These are phyloP conservation scores for Neocallimastix lanati DNA, from an alignment of 192 early-diverging fungal species.

Conservation along the genomic window DNA sequence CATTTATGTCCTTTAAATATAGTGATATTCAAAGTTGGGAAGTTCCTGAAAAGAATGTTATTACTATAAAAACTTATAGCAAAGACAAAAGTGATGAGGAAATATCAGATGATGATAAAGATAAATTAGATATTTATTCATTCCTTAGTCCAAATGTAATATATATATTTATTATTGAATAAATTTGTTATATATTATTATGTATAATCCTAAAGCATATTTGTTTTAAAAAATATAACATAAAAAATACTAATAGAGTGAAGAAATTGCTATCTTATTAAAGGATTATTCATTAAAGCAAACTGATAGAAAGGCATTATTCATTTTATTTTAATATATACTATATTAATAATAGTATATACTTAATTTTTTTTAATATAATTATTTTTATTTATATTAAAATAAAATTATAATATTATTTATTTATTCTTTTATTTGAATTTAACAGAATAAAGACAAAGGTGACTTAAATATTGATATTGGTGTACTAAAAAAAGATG, in stretches of 20 bases:
- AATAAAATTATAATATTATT: too few species aligned
- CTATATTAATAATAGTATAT: too few species aligned
- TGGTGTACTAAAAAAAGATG: background rate
- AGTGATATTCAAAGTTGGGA: background rate
- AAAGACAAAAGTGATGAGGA: background rate
- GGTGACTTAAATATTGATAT: background rate
- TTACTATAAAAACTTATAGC: background rate
- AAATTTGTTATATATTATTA: too few species aligned
- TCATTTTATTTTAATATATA: too few species aligned
- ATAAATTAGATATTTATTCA: background rate
- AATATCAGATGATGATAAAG: background rate
- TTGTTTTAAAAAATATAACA: too few species aligned
- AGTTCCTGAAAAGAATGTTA: background rate
- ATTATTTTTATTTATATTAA: too few species aligned
- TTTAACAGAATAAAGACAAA: background rate
- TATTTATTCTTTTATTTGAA: too few species aligned
- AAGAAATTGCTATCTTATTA: background rate
- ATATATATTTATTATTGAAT: background rate
- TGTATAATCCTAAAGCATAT: too few species aligned
- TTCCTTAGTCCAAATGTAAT: background rate
- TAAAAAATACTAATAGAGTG: background rate
- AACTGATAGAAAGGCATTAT: background rate
- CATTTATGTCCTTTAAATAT: background rate
- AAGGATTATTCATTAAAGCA: background rate
- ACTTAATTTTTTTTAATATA: too few species aligned